Base-by-base conservation (phyloP, 768 basidiomycete species). In the Leccinum variicolor region DNA sequence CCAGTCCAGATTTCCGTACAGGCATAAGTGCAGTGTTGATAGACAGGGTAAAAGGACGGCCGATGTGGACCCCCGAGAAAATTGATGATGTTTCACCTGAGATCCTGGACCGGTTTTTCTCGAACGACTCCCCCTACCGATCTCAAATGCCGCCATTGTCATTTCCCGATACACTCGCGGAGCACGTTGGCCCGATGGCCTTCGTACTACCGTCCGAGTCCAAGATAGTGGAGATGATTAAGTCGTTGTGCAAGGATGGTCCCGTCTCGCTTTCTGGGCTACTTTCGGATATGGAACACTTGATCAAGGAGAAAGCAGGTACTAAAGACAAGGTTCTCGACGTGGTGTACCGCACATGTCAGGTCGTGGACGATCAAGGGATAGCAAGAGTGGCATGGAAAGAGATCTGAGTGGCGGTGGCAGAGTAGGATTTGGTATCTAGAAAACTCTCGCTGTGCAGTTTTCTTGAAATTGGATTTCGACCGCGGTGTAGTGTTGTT, bases 1-100 rank as follows among this genome's bases (percentile, higher is more conserved):
- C 86, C 45, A 90, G 84, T 69, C 77, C 85, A 7, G 97, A 99
- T 76, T 98, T 99, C 75, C 62, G 76, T 52, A 84, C 80, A 21
- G 96, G 96, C 23, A 88, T 98, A 45, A 85, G 80, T 29, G 81
- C 87, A 39, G 84, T 92, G 34, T 70, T 89, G 29, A 62, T 82
- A 75, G 68, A 80, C 51, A 83, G 81, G 67, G 73, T 77, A 25
- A 57, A 77, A 76, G 76, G 66, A 41, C 77, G 81, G 41, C 86
- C 92, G 7, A 66, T 73, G 6, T 98, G 95, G 95, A 76, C 77
- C 3, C 95, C 95, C 7, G 66, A 79, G 10, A 78, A 77, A 4
- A 61, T 92, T 28, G 69, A 76, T 11, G 85, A 88, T 13, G 83
- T 96, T 53, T 73, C 84, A 3, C 68, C 81, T 43, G 78, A 79